Percentiles rank a stretch among this genome's conserved stretches.
These are phyloP conservation scores for Eragrostis tef DNA, from an alignment of 202 grass and related monocot species.

Conservation along the genomic window DNA sequence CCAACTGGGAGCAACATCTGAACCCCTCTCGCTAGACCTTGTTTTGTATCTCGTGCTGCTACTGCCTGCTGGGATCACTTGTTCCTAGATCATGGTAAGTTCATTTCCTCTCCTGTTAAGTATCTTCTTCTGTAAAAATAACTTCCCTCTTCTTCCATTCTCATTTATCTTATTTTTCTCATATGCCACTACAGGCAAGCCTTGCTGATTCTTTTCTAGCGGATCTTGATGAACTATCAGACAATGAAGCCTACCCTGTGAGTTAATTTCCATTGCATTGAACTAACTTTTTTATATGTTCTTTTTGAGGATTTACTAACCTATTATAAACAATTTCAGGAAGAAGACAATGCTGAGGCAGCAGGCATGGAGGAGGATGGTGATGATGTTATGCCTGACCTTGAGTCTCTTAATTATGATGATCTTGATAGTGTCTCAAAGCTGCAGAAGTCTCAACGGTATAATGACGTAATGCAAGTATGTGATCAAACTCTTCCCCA, in stretches of 20 bases:
- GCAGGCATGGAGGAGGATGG: constrained; percentile 60
- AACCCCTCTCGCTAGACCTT: not conserved
- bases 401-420: constrained; percentile 85
- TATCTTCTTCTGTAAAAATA: not conserved
- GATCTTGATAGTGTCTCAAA: constrained; percentile 89
- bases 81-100: constrained; percentile 35
- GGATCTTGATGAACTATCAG: constrained; percentile 79
- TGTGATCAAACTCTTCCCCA: constrained; percentile 27
- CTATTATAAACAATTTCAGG: constrained; percentile 48
- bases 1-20: not conserved
- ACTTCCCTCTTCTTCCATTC: not conserved
- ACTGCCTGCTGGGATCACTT: not conserved
- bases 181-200: constrained; percentile 52
- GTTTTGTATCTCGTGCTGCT: constrained; percentile 14
- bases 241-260: constrained; percentile 74
- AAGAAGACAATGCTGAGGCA: constrained; percentile 70
- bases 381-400: constrained; percentile 74
- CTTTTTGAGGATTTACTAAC: not conserved
- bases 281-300: too few species aligned
- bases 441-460: constrained; percentile 73
- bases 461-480: constrained; percentile 80
- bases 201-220: constrained; percentile 87
- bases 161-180: not conserved
- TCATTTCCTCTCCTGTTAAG: constrained; percentile 21
- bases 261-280: constrained; percentile 46